These are phyloP conservation scores for Candida succiphila DNA, from an alignment of 805 yeast species.

Conservation along the genomic window DNA sequence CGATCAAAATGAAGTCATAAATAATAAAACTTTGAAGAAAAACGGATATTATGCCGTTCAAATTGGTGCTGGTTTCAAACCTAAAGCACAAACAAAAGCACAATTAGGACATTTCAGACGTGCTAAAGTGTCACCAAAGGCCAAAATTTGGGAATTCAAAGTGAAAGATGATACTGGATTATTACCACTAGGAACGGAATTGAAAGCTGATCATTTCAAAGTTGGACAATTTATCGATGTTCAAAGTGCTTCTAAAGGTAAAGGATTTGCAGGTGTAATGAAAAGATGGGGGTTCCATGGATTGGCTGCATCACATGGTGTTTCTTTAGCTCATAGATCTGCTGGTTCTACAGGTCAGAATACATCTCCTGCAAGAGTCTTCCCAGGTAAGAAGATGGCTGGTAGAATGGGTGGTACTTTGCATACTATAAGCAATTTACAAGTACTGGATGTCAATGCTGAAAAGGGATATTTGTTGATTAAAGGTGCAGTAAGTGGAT, in stretches of 20 bases:
- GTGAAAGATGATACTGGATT: conserved; percentile 58
- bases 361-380: conserved; percentile 91
- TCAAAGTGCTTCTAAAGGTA: conserved; percentile 76
- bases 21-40: conserved; percentile 55
- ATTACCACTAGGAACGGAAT: conserved; percentile 65
- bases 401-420: conserved; percentile 86
- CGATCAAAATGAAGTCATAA: conserved; percentile 78
- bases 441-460: conserved; percentile 72
- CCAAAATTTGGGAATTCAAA: conserved; percentile 65
- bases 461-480: conserved; percentile 74
- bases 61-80: conserved; percentile 72
- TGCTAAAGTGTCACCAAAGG: conserved; percentile 81
- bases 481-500: conserved; percentile 89
- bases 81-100: conserved; percentile 53
- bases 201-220: conserved; percentile 77
- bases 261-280: conserved; percentile 98
- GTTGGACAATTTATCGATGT: conserved; percentile 80
- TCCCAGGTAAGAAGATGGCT: conserved; percentile 97
- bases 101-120: conserved; percentile 68
- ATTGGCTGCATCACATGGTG: conserved; percentile 92
- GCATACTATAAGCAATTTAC: conserved; percentile 66
- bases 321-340: conserved; percentile 83
- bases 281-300: conserved; percentile 88
- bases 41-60: conserved; percentile 84
- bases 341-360: conserved; percentile 97